Conservation (phyloP, 2,329 filamentous ascomycete genomes). For the Sporothrix brunneoviolacea region DNA sequence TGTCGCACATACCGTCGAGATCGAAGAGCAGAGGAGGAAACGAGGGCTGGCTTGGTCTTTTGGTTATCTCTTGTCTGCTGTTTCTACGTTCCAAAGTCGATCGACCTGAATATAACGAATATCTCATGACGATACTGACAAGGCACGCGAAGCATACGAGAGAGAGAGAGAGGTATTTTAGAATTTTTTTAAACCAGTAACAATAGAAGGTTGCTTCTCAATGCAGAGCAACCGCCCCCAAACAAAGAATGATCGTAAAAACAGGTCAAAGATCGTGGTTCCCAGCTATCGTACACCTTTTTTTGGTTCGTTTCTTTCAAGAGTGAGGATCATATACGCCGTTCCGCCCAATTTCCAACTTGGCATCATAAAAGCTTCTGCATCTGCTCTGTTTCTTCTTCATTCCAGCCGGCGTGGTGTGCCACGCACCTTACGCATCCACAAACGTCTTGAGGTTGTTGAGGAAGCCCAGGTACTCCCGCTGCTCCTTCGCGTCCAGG, state of each 20-base stretch:
- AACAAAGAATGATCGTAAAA: background rate
- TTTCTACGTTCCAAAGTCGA: background rate
- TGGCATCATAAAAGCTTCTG: background rate
- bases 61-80: no score
- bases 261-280: background rate
- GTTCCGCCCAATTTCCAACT: no score
- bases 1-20: no score
- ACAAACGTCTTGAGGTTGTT: conserved; percentile 81
- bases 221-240: no score
- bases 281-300: background rate
- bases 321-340: background rate
- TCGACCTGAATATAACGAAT: background rate
- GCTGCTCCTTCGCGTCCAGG: conserved; percentile 97
- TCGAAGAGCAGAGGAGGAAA: no score
- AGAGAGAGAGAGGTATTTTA: no score
- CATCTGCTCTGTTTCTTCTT: background rate
- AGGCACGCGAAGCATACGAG: no score
- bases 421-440: conserved; percentile 46
- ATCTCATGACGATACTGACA: no score
- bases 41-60: no score
- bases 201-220: no score
- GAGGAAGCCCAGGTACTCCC: conserved; percentile 90
- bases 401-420: background rate
- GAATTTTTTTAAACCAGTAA: no score
- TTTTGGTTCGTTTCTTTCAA: background rate